Percentiles rank a stretch among this genome's conserved stretches.
Evolutionary conservation across 2,329 filamentous ascomycete genomes (phyloP).

Genomic region (Pezicula neosporulosa): DNA sequence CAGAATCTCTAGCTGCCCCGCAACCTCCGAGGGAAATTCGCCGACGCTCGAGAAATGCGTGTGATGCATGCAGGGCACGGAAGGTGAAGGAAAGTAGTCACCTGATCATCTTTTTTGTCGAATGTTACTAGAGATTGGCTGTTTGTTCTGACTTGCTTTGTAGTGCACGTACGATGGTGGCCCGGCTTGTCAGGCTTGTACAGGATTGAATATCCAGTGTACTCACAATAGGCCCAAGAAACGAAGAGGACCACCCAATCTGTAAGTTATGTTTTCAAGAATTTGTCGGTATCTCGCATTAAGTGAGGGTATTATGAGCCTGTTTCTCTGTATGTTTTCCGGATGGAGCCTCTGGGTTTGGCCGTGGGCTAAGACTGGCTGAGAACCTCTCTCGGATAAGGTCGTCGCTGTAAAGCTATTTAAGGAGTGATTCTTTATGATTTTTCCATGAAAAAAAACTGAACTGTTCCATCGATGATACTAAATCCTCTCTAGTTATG

Average conservation of each 20-base stretch:
- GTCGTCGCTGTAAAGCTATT: no score
- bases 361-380: background rate
- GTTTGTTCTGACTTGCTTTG: background rate
- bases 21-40: background rate
- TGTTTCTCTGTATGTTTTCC: no score
- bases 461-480: no score
- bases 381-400: background rate
- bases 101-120: background rate
- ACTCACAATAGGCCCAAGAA: constrained; percentile 24
- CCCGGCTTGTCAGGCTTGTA: constrained; percentile 19
- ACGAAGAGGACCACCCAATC: constrained; percentile 24
- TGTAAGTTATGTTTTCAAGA: constrained; percentile 9
- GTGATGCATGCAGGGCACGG: constrained; percentile 26
- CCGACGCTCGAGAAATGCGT: constrained; percentile 19
- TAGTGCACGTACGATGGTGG: constrained; percentile 15
- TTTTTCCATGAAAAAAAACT: no score
- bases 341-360: no score
- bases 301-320: no score
- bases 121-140: background rate
- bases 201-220: constrained; percentile 22
- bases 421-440: no score
- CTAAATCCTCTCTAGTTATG: background rate
- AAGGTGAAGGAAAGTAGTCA: constrained; percentile 22
- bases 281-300: no score
- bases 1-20: background rate